These are phyloP conservation scores for Edaphochlamys debaryana DNA, from an alignment of 139 green algal genomes.

Conservation along the genomic window DNA sequence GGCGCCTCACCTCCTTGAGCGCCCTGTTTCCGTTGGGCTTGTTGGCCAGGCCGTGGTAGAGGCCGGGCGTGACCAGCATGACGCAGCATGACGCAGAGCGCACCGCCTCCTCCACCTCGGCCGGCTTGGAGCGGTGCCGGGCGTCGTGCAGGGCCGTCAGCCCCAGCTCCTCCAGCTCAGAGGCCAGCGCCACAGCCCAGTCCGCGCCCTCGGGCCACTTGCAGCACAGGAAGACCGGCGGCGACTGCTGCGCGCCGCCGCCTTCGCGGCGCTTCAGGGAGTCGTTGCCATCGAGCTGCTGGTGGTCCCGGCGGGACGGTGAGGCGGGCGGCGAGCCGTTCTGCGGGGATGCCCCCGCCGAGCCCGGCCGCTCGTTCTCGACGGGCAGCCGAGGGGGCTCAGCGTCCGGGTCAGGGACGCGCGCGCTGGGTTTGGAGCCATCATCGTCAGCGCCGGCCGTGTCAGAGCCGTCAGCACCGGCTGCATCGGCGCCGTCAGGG, in stretches of 20 bases:
- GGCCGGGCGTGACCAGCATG: constrained; percentile 28
- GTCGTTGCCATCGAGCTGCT: not conserved
- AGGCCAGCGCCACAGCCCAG: constrained; percentile 5
- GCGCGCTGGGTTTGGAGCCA: too few relatives aligned
- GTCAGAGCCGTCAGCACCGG: too few relatives aligned
- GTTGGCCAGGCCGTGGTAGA: constrained; percentile 15
- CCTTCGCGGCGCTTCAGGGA: too few relatives aligned
- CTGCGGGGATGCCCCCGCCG: too few relatives aligned
- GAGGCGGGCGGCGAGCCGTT: too few relatives aligned
- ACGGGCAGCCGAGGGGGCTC: not conserved
- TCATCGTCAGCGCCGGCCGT: too few relatives aligned
- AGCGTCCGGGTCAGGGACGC: too few relatives aligned
- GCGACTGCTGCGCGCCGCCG: not conserved
- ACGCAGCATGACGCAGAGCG: not conserved
- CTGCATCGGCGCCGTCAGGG: too few relatives aligned
- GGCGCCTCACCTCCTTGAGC: constrained; percentile 39
- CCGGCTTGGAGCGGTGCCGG: not conserved
- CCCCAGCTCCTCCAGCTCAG: constrained; percentile 11
- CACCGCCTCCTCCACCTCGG: constrained; percentile 2
- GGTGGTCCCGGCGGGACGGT: not conserved
- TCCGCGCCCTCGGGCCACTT: constrained; percentile 33
- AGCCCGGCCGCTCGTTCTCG: too few relatives aligned
- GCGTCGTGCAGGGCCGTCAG: constrained; percentile 3
- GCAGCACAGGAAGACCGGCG: constrained; percentile 11
- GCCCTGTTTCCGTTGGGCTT: constrained; percentile 4